Base-by-base conservation (phyloP, 2,329 filamentous ascomycete species). In the Aspergillus caelatus region DNA sequence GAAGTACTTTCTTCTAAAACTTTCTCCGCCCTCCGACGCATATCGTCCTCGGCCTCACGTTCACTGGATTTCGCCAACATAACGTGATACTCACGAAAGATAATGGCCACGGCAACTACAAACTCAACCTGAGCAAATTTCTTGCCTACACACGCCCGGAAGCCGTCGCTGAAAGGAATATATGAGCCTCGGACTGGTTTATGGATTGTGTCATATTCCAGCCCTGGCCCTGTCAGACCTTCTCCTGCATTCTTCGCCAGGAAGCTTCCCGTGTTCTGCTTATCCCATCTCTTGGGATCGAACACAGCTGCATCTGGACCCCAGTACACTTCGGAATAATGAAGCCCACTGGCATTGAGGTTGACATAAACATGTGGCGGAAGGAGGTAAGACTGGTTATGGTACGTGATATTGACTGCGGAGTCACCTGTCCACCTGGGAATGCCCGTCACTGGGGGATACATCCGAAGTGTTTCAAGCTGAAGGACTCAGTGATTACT, bases 401-500 rank as follows among this genome's bases (percentile, higher is more conserved):
- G 45, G 11, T 66, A 61, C 21, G 48, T 57, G 34, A 72, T 62
- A 21, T 34, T 52, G 19, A 63, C 63, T 58, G 63, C 34, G 11
- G 61, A 46, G 14, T 64, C n/a, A 11, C 60, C 65, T 9, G 75
- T 78, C 45, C 67, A 70, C 68, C 76, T 77, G 9, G 70, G 67
- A 19, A 77, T 58, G 2, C 64, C 64, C 2, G 68, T 57, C 4
- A 81, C 72, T 0, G 77, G 76, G 0, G 74, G 71, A 57, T 79
- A 82, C 0, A 83, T 71, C 7, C 80, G 79, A 7, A 83, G 62
- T 1, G 78, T 80, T 68, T 84, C 82, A 36, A 76, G 73, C 73
- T 84, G n/a, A 54, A 16, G n/a, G 30, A 8, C 21, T 54, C 19
- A 23, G 21, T 14, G 14, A 8, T 34, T 11, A 43, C 21, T 21